These are phyloP conservation scores for Hypericum perforatum DNA, from an alignment of 345 rosid species.

Conservation along the genomic window DNA sequence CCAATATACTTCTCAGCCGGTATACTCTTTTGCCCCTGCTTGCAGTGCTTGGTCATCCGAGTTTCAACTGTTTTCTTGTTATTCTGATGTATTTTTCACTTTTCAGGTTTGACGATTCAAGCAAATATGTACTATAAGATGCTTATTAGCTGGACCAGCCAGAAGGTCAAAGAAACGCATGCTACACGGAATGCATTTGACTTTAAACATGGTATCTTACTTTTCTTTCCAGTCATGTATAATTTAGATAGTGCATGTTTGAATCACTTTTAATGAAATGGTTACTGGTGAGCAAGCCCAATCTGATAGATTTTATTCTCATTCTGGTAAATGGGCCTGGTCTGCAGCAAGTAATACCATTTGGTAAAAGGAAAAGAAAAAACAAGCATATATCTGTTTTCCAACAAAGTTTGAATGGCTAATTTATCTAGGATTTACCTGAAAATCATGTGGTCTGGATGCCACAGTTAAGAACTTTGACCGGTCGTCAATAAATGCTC, in stretches of 20 bases:
- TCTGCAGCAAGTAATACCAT: no score
- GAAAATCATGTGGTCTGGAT: neutral
- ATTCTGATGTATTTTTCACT: neutral
- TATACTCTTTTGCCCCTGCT: constrained; percentile 21
- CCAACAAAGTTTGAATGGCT: neutral
- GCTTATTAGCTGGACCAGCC: constrained; percentile 97
- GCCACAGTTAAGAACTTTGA: constrained; percentile 64
- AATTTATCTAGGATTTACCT: neutral
- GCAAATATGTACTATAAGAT: constrained; percentile 96
- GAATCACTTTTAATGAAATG: no score
- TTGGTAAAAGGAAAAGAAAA: no score
- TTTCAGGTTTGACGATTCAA: constrained; percentile 58
- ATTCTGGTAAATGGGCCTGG: no score
- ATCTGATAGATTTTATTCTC: no score
- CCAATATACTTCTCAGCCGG: constrained; percentile 97
- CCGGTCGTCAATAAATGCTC: constrained; percentile 68
- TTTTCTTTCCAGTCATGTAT: neutral
- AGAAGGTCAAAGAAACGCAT: constrained; percentile 70
- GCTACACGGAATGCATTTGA: constrained; percentile 71
- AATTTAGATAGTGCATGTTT: no score
- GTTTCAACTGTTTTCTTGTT: neutral
- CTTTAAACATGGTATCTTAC: constrained; percentile 67
- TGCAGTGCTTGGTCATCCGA: neutral
- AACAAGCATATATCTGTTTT: neutral
- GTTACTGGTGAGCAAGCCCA: no score